These are phyloP conservation scores for Singerocomus rubriflavus DNA, from an alignment of 1,284 basidiomycete genomes.

Conservation along the genomic window DNA sequence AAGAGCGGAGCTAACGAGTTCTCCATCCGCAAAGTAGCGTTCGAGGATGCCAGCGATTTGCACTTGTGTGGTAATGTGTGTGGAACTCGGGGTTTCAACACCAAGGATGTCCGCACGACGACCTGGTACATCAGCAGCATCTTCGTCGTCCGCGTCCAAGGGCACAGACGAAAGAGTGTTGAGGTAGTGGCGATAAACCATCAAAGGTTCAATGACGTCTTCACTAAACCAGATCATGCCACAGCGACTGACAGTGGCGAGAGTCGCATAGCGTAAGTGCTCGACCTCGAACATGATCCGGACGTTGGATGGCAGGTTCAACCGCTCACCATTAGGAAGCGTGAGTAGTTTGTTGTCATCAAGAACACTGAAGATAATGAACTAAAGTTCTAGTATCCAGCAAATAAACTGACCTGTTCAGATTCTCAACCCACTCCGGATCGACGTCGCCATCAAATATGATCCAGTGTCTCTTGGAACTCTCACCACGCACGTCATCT, in stretches of 20 bases:
- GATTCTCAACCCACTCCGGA: conserved; percentile 99
- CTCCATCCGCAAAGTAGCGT: conserved; percentile 80
- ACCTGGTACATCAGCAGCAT: conserved; percentile 57
- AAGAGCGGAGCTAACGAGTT: conserved; percentile 79
- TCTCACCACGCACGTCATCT: conserved; percentile 98
- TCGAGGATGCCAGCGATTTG: conserved; percentile 77
- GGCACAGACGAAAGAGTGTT: conserved; percentile 72
- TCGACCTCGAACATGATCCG: conserved; percentile 99
- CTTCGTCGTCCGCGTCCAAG: conserved; percentile 92
- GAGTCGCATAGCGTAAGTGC: conserved; percentile 94
- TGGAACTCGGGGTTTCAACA: conserved; percentile 52
- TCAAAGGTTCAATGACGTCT: conserved; percentile 85
- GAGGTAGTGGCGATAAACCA: conserved; percentile 93
- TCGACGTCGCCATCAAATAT: conserved; percentile 99
- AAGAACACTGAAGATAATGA: conserved; percentile 67
- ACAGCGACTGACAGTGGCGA: conserved; percentile 98
- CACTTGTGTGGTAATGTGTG: conserved; percentile 76
- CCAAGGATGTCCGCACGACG: conserved; percentile 56
- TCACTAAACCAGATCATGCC: conserved; percentile 99
- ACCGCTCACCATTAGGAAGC: conserved; percentile 96
- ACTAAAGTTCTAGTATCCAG: not conserved
- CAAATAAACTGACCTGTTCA: conserved; percentile 77
- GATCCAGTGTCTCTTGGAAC: conserved; percentile 97
- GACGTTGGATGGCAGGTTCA: conserved; percentile 95
- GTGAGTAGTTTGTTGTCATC: conserved; percentile 99